These are phyloP conservation scores for Calonectria montana DNA, from an alignment of 2,329 filamentous ascomycete species.

Conservation along the genomic window DNA sequence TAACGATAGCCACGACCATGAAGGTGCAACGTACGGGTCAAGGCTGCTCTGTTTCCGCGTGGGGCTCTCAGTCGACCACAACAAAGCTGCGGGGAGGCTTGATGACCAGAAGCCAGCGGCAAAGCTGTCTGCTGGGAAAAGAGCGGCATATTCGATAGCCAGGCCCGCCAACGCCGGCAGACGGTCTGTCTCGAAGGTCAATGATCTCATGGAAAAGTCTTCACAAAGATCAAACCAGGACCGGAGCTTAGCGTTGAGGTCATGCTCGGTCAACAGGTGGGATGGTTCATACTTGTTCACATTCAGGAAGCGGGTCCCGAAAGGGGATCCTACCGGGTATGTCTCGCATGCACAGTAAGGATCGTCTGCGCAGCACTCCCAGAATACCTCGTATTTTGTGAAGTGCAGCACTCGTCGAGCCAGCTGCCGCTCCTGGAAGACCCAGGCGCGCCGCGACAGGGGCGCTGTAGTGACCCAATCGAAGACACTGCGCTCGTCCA, in stretches of 20 bases:
- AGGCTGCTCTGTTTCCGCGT: neutral
- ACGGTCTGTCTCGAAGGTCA: neutral
- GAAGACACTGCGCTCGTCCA: neutral
- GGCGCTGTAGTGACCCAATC: neutral
- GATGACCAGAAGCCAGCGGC: neutral
- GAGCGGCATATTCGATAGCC: neutral
- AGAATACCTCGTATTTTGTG: neutral
- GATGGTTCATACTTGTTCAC: neutral
- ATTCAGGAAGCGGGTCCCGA: neutral
- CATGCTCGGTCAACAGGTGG: neutral
- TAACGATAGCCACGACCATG: neutral
- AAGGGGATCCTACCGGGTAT: neutral
- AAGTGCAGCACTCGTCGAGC: neutral
- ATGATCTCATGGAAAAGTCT: neutral
- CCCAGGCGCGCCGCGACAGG: neutral
- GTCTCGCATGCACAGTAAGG: neutral
- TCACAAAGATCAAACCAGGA: neutral
- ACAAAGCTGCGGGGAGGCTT: neutral
- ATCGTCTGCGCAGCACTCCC: neutral
- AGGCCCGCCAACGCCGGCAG: neutral
- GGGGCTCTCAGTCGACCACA: neutral
- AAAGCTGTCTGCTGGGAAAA: neutral
- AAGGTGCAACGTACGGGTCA: neutral
- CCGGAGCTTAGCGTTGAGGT: neutral
- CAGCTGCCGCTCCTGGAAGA: neutral